These are phyloP conservation scores for Astrothelium subdiscretum DNA, from an alignment of 495 filamentous ascomycete species.

Conservation along the genomic window DNA sequence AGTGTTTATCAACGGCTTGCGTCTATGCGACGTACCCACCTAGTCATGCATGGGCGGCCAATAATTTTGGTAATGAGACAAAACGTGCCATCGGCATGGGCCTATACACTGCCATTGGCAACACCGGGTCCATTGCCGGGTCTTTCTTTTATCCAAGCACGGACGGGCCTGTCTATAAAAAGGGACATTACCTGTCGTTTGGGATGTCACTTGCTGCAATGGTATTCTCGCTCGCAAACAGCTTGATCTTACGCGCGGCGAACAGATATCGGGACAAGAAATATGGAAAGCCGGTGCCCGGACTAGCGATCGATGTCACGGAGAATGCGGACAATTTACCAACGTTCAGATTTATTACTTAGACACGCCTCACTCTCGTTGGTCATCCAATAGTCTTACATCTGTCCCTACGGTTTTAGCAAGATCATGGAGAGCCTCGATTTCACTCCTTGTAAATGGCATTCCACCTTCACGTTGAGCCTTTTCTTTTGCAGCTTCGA, in stretches of 20 bases:
- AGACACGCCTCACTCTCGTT: not conserved
- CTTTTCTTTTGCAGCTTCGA: not conserved
- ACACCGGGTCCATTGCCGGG: not conserved
- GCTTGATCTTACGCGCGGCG: not conserved
- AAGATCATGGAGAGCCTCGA: constrained; percentile 1
- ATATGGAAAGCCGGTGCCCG: not conserved
- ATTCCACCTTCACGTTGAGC: not conserved
- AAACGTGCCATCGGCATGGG: not conserved
- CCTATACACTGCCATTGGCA: not conserved
- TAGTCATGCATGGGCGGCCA: not conserved
- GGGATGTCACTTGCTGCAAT: not conserved
- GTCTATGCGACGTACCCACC: not conserved
- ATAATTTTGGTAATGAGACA: not conserved
- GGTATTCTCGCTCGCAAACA: not conserved
- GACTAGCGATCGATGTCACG: not conserved
- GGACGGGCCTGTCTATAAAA: not conserved
- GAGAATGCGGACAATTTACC: not conserved
- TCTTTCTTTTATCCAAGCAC: not conserved
- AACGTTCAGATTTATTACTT: not conserved
- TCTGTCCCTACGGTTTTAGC: not conserved
- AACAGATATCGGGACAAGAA: not conserved
- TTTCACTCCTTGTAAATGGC: not conserved
- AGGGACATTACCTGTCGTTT: not conserved
- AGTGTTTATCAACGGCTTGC: not conserved
- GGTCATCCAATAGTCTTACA: not conserved